phyloP scores from a whole-genome alignment of 768 basidiomycete species.

The Pisolithus sp. region DNA sequence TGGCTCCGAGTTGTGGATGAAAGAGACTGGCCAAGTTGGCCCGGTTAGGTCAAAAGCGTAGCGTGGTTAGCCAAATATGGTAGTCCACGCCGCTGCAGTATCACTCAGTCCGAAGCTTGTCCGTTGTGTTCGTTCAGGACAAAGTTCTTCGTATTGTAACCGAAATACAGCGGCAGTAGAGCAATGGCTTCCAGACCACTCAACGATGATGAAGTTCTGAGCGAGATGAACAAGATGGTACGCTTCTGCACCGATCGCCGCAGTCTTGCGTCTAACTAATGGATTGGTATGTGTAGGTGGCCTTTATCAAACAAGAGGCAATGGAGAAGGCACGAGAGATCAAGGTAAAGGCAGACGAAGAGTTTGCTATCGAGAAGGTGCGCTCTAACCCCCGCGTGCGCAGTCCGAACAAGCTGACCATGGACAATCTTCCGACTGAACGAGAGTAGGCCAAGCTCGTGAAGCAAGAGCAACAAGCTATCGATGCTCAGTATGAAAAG shows the following conservation, averaged over 20 bases:
- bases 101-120: background rate
- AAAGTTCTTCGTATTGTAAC: background rate
- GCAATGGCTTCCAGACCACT: conserved; percentile 71
- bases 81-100: background rate
- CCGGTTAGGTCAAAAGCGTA: too few relatives aligned
- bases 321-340: conserved; percentile 97
- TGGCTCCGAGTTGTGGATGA: background rate
- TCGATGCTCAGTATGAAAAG: conserved; percentile 93
- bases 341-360: conserved; percentile 95
- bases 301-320: conserved; percentile 98
- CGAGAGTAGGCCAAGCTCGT: conserved; percentile 83
- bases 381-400: background rate
- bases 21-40: too few relatives aligned
- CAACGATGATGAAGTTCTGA: conserved; percentile 92
- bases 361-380: conserved; percentile 98
- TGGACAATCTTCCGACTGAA: background rate
- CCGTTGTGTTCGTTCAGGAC: background rate
- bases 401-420: background rate
- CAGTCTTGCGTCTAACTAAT: conserved; percentile 5
- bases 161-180: background rate
- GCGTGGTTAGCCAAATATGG: background rate
- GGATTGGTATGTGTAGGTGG: conserved; percentile 49
- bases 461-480: conserved; percentile 90
- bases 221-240: conserved; percentile 99
- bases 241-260: conserved; percentile 13